Evolutionary conservation across 2,329 filamentous ascomycete genomes (phyloP).

Genomic region (Xylariaceae sp.): DNA sequence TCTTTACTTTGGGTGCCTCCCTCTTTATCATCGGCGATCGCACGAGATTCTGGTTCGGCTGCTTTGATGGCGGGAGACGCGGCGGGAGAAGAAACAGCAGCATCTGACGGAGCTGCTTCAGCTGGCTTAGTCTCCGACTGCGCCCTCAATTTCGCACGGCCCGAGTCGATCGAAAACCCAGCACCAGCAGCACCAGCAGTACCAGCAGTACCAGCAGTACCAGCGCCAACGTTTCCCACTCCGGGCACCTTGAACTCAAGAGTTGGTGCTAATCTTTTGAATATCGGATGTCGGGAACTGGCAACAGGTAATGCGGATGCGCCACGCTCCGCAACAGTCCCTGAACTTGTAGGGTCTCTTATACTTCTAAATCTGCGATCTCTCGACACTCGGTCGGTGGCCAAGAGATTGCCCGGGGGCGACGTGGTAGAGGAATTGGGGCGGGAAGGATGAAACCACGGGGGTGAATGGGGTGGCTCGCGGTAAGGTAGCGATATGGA

Average conservation of each 20-base stretch:
- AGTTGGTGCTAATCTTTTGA: not conserved
- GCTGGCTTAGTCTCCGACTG: too few relatives aligned
- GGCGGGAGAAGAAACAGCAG: too few relatives aligned
- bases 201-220: too few relatives aligned
- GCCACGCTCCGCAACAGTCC: not conserved
- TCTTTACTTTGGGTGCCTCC: not conserved
- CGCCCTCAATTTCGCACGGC: not conserved
- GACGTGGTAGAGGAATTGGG: not conserved
- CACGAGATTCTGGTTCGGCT: not conserved
- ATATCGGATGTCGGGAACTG: not conserved
- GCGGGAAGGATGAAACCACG: not conserved
- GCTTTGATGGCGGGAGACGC: not conserved
- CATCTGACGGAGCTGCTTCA: not conserved
- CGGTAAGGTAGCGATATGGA: not conserved
- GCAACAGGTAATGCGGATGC: not conserved
- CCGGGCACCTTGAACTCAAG: not conserved
- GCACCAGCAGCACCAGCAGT: too few relatives aligned
- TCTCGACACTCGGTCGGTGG: not conserved
- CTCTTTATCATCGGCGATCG: not conserved
- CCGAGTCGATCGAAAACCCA: not conserved
- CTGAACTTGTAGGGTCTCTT: not conserved
- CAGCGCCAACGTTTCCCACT: too few relatives aligned
- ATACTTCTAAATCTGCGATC: not conserved
- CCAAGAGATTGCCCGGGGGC: not conserved
- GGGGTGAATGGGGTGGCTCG: not conserved